These are phyloP conservation scores for Fusarium sp. DNA, from an alignment of 2,329 filamentous ascomycete species.

Conservation along the genomic window DNA sequence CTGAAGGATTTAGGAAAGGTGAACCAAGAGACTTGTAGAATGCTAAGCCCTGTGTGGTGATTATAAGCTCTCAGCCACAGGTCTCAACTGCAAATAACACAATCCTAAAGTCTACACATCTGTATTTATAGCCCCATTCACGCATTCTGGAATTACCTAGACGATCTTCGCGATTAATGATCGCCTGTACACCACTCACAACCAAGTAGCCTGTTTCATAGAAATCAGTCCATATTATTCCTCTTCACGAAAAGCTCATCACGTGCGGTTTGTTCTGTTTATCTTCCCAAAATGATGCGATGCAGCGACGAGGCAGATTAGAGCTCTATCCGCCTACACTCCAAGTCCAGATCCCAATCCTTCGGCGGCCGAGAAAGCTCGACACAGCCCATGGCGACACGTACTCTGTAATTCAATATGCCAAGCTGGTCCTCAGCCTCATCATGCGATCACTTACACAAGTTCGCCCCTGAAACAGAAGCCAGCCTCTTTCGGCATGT, in stretches of 20 bases:
- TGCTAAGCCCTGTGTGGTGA: too few species aligned
- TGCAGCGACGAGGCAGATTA: neutral
- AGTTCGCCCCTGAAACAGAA: too few species aligned
- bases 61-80: too few species aligned
- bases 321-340: too few species aligned
- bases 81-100: too few species aligned
- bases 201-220: rapidly evolving
- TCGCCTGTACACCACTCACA: too few species aligned
- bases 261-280: too few species aligned
- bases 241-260: neutral
- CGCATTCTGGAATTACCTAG: rapidly evolving
- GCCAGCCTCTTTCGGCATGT: neutral
- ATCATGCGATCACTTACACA: neutral
- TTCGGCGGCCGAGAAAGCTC: neutral
- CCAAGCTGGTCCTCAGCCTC: neutral
- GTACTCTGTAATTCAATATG: neutral
- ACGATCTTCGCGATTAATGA: rapidly evolving
- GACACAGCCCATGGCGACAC: neutral
- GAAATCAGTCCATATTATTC: too few species aligned
- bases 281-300: neutral
- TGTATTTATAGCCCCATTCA: rapidly evolving
- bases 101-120: neutral
- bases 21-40: rapidly evolving
- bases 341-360: neutral
- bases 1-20: neutral